These are phyloP conservation scores for Quercus mongolica DNA, from an alignment of 306 rosid species.

Conservation along the genomic window DNA sequence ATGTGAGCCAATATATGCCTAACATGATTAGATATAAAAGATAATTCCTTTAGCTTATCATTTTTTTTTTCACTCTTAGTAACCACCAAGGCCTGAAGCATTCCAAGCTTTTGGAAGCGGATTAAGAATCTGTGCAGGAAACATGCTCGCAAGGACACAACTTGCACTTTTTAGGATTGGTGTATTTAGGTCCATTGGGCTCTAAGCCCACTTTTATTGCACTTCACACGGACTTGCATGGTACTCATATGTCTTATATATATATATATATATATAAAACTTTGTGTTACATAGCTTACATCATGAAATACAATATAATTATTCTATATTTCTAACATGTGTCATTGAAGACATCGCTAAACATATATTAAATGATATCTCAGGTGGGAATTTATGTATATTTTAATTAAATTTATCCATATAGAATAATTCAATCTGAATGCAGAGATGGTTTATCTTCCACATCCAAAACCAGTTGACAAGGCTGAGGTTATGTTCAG, in stretches of 20 bases:
- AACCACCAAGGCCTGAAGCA: constrained; percentile 25
- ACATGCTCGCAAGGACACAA: constrained; percentile 40
- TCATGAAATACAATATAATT: too few species aligned
- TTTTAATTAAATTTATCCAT: too few species aligned
- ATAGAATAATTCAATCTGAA: constrained; percentile 16
- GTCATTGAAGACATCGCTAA: background rate
- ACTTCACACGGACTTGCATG: too few species aligned
- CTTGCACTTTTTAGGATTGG: constrained; percentile 14
- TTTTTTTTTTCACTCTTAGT: background rate
- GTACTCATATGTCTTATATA: too few species aligned
- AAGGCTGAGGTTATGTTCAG: constrained; percentile 26
- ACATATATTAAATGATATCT: background rate
- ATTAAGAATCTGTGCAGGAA: constrained; percentile 42
- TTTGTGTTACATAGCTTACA: too few species aligned
- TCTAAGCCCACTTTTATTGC: background rate
- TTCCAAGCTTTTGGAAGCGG: constrained; percentile 40
- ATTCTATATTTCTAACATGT: too few species aligned
- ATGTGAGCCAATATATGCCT: constrained; percentile 2
- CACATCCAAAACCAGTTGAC: constrained; percentile 34
- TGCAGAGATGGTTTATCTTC: constrained; percentile 25
- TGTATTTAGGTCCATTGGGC: background rate
- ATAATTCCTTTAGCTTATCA: background rate
- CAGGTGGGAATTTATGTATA: constrained; percentile 35
- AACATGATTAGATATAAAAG: background rate
- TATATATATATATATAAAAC: too few species aligned